A percentile compares a stretch with the other conserved stretches of the same genome.
These are phyloP conservation scores for Botrytis paeoniae DNA, from an alignment of 2,329 filamentous ascomycete genomes.

Conservation along the genomic window DNA sequence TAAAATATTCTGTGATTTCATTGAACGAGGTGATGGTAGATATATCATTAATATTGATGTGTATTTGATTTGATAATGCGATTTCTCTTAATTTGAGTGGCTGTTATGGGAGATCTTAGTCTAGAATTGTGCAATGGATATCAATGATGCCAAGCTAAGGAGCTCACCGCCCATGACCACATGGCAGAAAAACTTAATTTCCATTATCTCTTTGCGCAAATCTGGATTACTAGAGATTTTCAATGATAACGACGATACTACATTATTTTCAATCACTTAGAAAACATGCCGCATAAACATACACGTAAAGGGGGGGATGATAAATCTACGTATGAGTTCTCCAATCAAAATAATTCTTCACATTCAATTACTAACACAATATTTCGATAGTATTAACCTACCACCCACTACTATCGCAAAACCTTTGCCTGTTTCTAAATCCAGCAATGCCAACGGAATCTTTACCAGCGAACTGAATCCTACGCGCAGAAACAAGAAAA, in stretches of 20 bases:
- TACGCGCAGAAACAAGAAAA: slow-evolving; percentile 41
- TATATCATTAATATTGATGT: background rate
- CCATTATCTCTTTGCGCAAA: background rate
- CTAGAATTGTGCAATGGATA: background rate
- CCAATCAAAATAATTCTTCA: background rate
- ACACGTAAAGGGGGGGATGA: slow-evolving; percentile 62
- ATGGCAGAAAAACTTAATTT: slow-evolving; percentile 8
- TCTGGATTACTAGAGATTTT: background rate
- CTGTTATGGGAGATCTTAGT: background rate
- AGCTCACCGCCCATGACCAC: background rate
- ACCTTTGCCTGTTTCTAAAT: slow-evolving; percentile 54
- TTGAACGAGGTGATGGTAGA: background rate
- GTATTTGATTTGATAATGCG: background rate
- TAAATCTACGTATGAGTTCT: slow-evolving; percentile 48
- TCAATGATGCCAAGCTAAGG: background rate
- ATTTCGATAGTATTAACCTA: slow-evolving; percentile 43
- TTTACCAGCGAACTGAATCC: slow-evolving; percentile 38
- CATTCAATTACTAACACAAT: slow-evolving; percentile 26
- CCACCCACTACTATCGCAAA: slow-evolving; percentile 59
- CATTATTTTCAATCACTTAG: background rate
- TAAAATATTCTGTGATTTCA: background rate
- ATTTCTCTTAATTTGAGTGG: background rate
- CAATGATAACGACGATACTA: background rate
- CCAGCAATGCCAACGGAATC: slow-evolving; percentile 40
- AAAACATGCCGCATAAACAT: slow-evolving; percentile 80